A percentile compares a stretch with the other conserved stretches of the same genome.
phyloP scores from a whole-genome alignment of 129 eudicot genomes.

The Glebionis coronaria region DNA sequence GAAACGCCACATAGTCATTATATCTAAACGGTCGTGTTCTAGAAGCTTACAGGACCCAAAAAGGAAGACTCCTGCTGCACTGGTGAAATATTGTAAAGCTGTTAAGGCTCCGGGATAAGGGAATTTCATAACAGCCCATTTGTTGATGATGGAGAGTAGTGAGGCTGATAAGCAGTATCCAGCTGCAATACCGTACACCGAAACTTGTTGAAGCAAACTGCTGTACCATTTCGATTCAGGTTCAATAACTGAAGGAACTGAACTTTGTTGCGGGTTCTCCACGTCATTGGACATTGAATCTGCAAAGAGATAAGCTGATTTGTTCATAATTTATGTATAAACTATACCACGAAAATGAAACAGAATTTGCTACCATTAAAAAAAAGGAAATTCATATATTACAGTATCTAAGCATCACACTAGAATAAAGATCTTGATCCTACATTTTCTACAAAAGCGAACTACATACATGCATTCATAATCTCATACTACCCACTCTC shows the following conservation, averaged over 20 bases:
- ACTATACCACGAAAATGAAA: neutral
- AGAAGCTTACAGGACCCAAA: slow-evolving; percentile 63
- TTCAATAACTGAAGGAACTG: slow-evolving; percentile 29
- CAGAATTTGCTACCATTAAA: neutral
- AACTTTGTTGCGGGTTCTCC: slow-evolving; percentile 46
- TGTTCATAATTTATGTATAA: neutral
- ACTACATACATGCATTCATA: neutral
- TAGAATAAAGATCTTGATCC: neutral
- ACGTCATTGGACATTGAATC: slow-evolving; percentile 49
- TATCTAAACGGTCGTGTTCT: slow-evolving; percentile 79
- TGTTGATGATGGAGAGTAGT: slow-evolving; percentile 88
- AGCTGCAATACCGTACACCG: slow-evolving; percentile 81
- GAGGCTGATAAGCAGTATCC: slow-evolving; percentile 97
- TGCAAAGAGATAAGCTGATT: neutral
- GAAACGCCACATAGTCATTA: slow-evolving; percentile 83
- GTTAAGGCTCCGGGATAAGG: slow-evolving; percentile 98
- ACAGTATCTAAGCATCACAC: neutral
- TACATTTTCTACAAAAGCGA: neutral
- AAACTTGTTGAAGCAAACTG: slow-evolving; percentile 62
- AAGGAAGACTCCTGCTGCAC: slow-evolving; percentile 78
- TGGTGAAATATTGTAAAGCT: slow-evolving; percentile 91
- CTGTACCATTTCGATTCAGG: slow-evolving; percentile 56
- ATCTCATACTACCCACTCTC: neutral
- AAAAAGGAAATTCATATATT: neutral
- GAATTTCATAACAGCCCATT: slow-evolving; percentile 98